Evolutionary conservation across 768 basidiomycete species (phyloP).

Genomic region (Naematelia encephala): DNA sequence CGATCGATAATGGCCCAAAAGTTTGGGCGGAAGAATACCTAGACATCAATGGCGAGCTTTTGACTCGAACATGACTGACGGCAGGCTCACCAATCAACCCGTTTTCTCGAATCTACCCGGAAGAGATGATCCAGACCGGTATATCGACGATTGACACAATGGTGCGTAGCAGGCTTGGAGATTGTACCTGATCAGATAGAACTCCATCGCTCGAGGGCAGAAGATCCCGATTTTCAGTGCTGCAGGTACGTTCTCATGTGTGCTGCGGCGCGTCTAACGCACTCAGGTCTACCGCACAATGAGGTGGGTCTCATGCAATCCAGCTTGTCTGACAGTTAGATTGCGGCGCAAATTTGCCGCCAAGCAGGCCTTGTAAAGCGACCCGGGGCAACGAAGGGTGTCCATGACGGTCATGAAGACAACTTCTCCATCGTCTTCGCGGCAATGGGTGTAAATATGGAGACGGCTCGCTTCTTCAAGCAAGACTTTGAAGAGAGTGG

Average conservation of each 20-base stretch:
- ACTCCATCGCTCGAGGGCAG: slow-evolving; percentile 98
- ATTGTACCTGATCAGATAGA: slow-evolving; percentile 16
- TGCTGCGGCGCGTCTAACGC: neutral
- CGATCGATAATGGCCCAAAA: slow-evolving; percentile 97
- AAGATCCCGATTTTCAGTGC: slow-evolving; percentile 99
- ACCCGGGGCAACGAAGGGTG: slow-evolving; percentile 78
- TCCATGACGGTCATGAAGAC: slow-evolving; percentile 98
- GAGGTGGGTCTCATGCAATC: slow-evolving; percentile 63
- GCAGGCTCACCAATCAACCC: slow-evolving; percentile 87
- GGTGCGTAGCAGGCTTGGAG: slow-evolving; percentile 19
- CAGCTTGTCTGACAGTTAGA: too few species aligned
- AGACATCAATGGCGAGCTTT: slow-evolving; percentile 86
- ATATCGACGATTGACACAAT: slow-evolving; percentile 74
- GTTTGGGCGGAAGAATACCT: slow-evolving; percentile 99
- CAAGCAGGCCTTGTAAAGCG: slow-evolving; percentile 96
- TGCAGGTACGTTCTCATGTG: slow-evolving; percentile 53
- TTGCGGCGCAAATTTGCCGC: slow-evolving; percentile 99
- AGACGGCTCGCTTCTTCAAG: slow-evolving; percentile 99
- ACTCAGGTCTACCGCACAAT: slow-evolving; percentile 85
- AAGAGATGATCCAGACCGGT: slow-evolving; percentile 99
- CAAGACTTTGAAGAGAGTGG: slow-evolving; percentile 99
- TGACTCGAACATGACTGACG: neutral
- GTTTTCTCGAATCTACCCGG: slow-evolving; percentile 85
- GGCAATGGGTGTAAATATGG: slow-evolving; percentile 99
- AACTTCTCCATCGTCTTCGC: slow-evolving; percentile 99